Conservation (phyloP, 306 rosid species). For the Arachis hypogaea region DNA sequence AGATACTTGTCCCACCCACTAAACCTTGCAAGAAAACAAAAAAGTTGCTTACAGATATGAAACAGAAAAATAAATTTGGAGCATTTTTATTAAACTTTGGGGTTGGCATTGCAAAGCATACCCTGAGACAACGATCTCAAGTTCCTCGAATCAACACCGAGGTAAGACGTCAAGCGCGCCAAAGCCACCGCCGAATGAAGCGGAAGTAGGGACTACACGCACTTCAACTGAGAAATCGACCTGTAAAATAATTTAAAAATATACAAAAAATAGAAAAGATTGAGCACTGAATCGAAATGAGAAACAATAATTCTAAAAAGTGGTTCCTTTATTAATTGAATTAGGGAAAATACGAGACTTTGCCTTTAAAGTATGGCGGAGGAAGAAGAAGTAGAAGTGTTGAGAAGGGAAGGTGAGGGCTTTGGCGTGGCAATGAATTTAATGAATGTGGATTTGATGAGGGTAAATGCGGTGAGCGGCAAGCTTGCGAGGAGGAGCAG, state of each 20-base stretch:
- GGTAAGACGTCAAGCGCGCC: constrained; percentile 90
- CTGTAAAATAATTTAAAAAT: constrained; percentile 38
- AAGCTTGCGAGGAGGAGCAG: too few relatives aligned
- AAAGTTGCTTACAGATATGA: constrained; percentile 71
- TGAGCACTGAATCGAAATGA: not conserved
- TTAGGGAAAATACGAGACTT: constrained; percentile 18
- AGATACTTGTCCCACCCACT: too few relatives aligned
- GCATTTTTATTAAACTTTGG: constrained; percentile 82
- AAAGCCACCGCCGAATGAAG: constrained; percentile 83
- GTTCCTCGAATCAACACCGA: constrained; percentile 71
- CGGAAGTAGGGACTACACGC: constrained; percentile 79
- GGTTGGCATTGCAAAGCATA: constrained; percentile 97
- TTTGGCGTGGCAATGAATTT: constrained; percentile 50
- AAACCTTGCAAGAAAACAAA: not conserved
- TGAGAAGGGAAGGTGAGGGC: constrained; percentile 49
- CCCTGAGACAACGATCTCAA: constrained; percentile 95
- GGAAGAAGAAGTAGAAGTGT: constrained; percentile 43
- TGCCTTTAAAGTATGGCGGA: constrained; percentile 58
- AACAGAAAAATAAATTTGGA: constrained; percentile 50
- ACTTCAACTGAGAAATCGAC: constrained; percentile 56
- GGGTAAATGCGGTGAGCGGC: constrained; percentile 46
- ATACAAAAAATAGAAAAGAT: too few relatives aligned
- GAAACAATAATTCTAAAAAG: constrained; percentile 7
- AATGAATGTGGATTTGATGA: constrained; percentile 55
- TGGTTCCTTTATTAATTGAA: not conserved